A percentile compares a stretch with the other conserved stretches of the same genome.
Evolutionary conservation across 1,284 basidiomycete genomes (phyloP).

Genomic region (Trichosporon sp.): DNA sequence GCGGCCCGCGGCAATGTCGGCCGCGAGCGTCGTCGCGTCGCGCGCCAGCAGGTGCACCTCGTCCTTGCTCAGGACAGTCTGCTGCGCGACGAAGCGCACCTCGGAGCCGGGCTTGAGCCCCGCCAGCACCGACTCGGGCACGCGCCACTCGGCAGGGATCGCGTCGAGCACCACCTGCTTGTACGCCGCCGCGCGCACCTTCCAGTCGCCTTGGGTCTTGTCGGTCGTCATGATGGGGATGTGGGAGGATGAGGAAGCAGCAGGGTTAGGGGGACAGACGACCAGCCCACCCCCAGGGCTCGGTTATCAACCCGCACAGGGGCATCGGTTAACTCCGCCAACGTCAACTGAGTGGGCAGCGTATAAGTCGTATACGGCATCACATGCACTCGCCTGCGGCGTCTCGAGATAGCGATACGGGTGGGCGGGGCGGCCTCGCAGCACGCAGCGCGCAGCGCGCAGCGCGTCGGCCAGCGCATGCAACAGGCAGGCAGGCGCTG

Average conservation of each 20-base stretch:
- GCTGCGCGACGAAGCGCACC: conserved; percentile 18
- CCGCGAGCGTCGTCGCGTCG: conserved; percentile 41
- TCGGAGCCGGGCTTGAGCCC: neutral
- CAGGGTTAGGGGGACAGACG: neutral
- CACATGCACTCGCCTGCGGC: neutral
- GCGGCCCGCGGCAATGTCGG: conserved; percentile 31
- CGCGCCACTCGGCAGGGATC: conserved; percentile 20
- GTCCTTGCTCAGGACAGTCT: conserved; percentile 19
- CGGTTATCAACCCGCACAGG: neutral
- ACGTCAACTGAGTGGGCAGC: neutral
- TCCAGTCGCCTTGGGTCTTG: conserved; percentile 11
- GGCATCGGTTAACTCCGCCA: neutral
- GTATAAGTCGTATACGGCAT: neutral
- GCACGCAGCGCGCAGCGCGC: neutral
- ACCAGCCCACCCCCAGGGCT: neutral
- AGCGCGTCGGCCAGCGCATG: neutral
- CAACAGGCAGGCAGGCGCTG: neutral
- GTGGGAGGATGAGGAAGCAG: neutral
- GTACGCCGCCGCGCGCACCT: conserved; percentile 13
- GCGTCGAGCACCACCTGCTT: conserved; percentile 5
- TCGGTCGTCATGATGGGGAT: neutral
- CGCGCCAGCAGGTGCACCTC: conserved; percentile 33
- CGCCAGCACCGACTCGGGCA: neutral
- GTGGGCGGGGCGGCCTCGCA: neutral
- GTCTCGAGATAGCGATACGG: neutral